phyloP scores from a whole-genome alignment of 73 alveolate species.

The Blepharisma japonicum region DNA sequence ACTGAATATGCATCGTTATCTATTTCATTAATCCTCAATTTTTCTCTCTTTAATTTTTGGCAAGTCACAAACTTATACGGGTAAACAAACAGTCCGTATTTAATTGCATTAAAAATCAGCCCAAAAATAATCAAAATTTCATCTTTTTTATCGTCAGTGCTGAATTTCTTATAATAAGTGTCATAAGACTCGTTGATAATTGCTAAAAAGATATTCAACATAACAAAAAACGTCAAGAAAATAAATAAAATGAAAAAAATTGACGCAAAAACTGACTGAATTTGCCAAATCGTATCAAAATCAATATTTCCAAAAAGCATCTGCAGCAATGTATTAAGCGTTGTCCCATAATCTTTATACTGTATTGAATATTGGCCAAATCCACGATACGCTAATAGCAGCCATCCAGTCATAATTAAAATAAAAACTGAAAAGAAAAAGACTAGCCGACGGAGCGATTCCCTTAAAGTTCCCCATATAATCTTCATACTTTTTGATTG shows the following conservation, averaged over 20 bases:
- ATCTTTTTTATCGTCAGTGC: neutral
- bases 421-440: slow-evolving; percentile 12
- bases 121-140: slow-evolving; percentile 7
- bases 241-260: slow-evolving; percentile 15
- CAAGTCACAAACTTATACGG: neutral
- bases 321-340: neutral
- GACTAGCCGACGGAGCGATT: neutral
- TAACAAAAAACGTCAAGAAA: neutral
- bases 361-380: slow-evolving; percentile 2
- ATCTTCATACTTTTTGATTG: neutral
- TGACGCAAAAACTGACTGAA: slow-evolving; percentile 15
- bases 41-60: too few relatives aligned
- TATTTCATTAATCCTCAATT: too few relatives aligned
- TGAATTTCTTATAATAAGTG: neutral
- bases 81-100: neutral
- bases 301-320: slow-evolving; percentile 12
- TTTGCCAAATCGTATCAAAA: neutral
- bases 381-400: slow-evolving; percentile 14
- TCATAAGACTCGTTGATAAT: slow-evolving; percentile 24
- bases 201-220: slow-evolving; percentile 24
- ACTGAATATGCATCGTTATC: too few relatives aligned
- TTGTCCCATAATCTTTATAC: slow-evolving; percentile 1
- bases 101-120: neutral
- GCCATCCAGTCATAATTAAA: slow-evolving; percentile 7
- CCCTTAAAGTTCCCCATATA: slow-evolving; percentile 21